Percentiles rank a stretch among this genome's conserved stretches.
Conservation (phyloP, 1,139 yeast genomes). For the Saccharomyces pastorianus region DNA sequence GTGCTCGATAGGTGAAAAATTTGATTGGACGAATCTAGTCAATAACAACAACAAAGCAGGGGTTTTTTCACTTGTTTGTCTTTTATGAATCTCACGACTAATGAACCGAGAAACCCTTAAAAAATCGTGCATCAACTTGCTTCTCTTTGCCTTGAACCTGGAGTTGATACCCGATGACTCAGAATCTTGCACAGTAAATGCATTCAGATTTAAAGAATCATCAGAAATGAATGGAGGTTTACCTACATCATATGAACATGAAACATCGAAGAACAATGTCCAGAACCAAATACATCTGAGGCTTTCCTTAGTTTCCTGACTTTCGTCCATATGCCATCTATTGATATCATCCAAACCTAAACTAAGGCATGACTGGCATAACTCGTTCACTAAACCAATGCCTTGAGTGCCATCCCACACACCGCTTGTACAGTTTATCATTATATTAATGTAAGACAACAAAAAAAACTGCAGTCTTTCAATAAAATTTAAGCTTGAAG, state of each 20-base stretch:
- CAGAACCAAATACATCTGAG: constrained; percentile 23
- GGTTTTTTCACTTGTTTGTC: constrained; percentile 5
- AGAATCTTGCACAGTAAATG: constrained; percentile 2
- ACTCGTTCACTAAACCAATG: constrained; percentile 7
- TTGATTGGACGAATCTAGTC: constrained; percentile 7
- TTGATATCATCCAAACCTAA: constrained; percentile 14
- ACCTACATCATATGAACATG: constrained; percentile 25
- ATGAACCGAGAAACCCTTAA: constrained; percentile 10
- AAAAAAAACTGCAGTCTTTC: constrained; percentile 25
- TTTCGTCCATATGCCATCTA: constrained; percentile 13
- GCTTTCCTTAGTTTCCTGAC: constrained; percentile 3
- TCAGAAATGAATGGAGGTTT: constrained; percentile 19
- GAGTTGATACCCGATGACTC: not conserved
- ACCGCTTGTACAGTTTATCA: constrained; percentile 5
- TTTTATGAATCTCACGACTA: constrained; percentile 10
- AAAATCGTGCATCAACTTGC: constrained; percentile 8
- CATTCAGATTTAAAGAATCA: constrained; percentile 11
- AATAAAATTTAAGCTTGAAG: constrained; percentile 14
- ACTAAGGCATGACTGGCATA: constrained; percentile 12
- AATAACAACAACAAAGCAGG: constrained; percentile 6
- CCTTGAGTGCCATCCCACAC: constrained; percentile 10
- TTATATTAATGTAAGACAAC: constrained; percentile 11
- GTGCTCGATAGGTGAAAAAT: constrained; percentile 10
- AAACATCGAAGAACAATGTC: constrained; percentile 22
- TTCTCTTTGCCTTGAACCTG: constrained; percentile 2